phyloP scores from a whole-genome alignment of 495 filamentous ascomycete species.

The Xylaria venustula region DNA sequence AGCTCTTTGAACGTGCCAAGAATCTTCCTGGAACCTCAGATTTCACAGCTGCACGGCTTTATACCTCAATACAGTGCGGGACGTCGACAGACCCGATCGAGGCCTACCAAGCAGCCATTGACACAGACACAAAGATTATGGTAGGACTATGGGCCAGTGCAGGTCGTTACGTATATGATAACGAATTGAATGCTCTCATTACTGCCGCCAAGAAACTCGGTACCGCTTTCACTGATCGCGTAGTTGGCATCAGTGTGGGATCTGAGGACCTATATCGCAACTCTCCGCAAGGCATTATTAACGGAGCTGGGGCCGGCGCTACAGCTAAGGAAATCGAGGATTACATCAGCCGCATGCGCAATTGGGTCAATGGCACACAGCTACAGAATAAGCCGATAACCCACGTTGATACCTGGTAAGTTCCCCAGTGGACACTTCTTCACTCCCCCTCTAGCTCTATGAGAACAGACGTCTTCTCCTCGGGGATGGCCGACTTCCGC shows the following conservation, averaged over 20 bases:
- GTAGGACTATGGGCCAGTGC: constrained; percentile 70
- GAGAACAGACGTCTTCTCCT: background rate
- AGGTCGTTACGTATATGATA: constrained; percentile 51
- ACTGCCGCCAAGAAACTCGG: constrained; percentile 57
- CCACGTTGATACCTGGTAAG: constrained; percentile 76
- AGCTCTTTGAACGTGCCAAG: constrained; percentile 64
- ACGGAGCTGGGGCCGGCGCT: constrained; percentile 47
- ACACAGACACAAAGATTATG: constrained; percentile 59
- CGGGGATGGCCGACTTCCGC: background rate
- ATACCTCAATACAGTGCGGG: constrained; percentile 39
- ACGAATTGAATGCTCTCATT: constrained; percentile 64
- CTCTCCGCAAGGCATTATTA: constrained; percentile 46
- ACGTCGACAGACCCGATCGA: constrained; percentile 49
- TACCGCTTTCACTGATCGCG: constrained; percentile 53
- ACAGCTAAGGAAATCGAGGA: constrained; percentile 52
- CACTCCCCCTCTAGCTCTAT: background rate
- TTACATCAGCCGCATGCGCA: constrained; percentile 59
- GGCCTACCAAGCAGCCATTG: constrained; percentile 69
- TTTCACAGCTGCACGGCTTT: constrained; percentile 61
- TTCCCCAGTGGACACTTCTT: background rate
- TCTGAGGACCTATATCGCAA: constrained; percentile 77
- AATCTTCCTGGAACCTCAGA: constrained; percentile 60
- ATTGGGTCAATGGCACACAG: constrained; percentile 52
- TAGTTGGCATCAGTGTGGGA: constrained; percentile 76
- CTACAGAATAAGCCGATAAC: constrained; percentile 58